These are phyloP conservation scores for Mucor indicus DNA, from an alignment of 371 early-diverging fungal genomes.

Conservation along the genomic window DNA sequence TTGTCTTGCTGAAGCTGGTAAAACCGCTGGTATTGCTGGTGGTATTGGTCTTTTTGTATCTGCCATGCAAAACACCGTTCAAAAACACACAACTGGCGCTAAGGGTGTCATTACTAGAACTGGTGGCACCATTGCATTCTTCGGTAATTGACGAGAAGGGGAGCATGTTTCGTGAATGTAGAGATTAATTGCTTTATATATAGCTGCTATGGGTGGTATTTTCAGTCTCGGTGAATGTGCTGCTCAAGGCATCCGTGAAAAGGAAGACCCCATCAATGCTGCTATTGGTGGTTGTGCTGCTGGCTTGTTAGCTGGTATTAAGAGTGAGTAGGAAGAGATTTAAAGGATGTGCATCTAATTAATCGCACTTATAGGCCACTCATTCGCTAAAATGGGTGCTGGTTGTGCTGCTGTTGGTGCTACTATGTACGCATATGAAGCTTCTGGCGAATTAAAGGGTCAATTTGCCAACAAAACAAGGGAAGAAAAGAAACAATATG, in stretches of 20 bases:
- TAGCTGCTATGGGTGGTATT: constrained; percentile 81
- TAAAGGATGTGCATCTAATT: background rate
- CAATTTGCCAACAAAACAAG: constrained; percentile 41
- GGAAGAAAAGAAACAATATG: constrained; percentile 49
- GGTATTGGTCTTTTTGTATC: constrained; percentile 69
- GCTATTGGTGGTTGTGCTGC: constrained; percentile 75
- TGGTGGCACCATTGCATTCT: constrained; percentile 67
- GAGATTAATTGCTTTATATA: background rate
- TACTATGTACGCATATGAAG: constrained; percentile 71
- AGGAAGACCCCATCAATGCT: constrained; percentile 70
- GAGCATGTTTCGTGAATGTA: too few relatives aligned
- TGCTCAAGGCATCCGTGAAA: constrained; percentile 56
- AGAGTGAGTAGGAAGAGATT: constrained; percentile 31
- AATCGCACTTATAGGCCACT: constrained; percentile 38
- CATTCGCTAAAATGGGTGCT: constrained; percentile 56
- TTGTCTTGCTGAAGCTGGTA: constrained; percentile 52
- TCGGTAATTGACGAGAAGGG: constrained; percentile 68
- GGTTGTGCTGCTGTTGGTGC: constrained; percentile 68
- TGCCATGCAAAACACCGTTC: constrained; percentile 70
- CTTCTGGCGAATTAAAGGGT: constrained; percentile 65
- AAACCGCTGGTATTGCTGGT: constrained; percentile 57
- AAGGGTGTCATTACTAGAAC: constrained; percentile 65
- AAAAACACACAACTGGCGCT: constrained; percentile 63
- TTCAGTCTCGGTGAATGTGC: constrained; percentile 68
- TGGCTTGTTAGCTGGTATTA: constrained; percentile 70